These are phyloP conservation scores for Nicotiana noctiflora DNA, from an alignment of 257 asterid species.

Conservation along the genomic window DNA sequence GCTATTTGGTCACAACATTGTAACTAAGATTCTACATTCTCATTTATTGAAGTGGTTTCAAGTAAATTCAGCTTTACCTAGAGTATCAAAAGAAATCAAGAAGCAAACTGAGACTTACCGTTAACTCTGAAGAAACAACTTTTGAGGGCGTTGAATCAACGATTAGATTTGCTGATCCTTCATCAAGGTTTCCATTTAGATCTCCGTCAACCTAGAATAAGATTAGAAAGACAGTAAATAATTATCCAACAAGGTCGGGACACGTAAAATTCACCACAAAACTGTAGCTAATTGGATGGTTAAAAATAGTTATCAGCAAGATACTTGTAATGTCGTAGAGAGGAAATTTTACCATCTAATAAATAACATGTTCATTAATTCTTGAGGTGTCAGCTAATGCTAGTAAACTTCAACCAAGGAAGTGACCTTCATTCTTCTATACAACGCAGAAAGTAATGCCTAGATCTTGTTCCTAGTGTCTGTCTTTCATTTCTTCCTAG, in stretches of 20 bases:
- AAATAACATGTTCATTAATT: neutral
- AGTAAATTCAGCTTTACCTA: neutral
- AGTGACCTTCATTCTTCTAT: conserved; percentile 1
- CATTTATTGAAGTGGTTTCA: neutral
- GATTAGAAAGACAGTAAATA: neutral
- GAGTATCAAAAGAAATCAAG: neutral
- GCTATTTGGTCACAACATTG: neutral
- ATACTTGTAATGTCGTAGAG: neutral
- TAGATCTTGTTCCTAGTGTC: neutral
- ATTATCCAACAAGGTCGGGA: neutral
- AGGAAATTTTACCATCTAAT: neutral
- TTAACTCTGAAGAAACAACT: conserved; percentile 83
- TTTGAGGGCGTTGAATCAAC: conserved; percentile 90
- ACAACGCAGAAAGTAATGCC: neutral
- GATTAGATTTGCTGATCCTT: conserved; percentile 74
- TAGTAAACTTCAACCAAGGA: neutral
- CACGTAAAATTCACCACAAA: neutral
- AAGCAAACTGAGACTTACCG: conserved; percentile 47
- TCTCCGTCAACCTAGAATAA: conserved; percentile 69
- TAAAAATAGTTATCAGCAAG: neutral
- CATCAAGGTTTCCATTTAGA: conserved; percentile 83
- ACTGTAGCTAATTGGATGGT: neutral
- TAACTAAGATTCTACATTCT: neutral
- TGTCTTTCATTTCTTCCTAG: neutral
- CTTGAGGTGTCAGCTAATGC: neutral